phyloP scores from a whole-genome alignment of 2,329 filamentous ascomycete species.

The Beauveria varroae region DNA sequence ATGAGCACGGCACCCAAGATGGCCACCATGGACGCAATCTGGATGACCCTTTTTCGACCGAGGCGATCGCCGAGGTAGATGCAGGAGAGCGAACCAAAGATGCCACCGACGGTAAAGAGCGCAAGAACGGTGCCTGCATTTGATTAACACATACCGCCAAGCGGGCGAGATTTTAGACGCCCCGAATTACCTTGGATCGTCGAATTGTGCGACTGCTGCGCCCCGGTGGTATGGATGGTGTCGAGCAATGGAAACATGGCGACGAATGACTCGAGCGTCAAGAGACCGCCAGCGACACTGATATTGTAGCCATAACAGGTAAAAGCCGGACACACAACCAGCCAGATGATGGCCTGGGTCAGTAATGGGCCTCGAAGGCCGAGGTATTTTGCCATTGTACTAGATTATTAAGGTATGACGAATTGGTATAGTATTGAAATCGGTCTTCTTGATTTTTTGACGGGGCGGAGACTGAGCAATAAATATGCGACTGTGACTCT shows the following conservation, averaged over 20 bases:
- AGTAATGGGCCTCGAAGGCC: slow-evolving; percentile 30
- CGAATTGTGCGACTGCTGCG: slow-evolving; percentile 32
- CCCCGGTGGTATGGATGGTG: slow-evolving; percentile 41
- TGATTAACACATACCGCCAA: background rate
- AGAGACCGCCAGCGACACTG: slow-evolving; percentile 61
- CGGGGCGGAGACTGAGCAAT: background rate
- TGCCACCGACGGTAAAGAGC: slow-evolving; percentile 49
- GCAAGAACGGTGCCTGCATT: slow-evolving; percentile 36
- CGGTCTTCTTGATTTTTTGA: background rate
- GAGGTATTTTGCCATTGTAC: slow-evolving; percentile 19
- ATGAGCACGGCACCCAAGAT: slow-evolving; percentile 48
- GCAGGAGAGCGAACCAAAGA: slow-evolving; percentile 39
- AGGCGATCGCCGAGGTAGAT: slow-evolving; percentile 47
- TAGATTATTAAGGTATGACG: background rate
- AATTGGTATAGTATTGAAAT: background rate
- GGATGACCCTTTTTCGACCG: slow-evolving; percentile 48
- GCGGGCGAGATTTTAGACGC: slow-evolving; percentile 2
- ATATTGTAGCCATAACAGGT: slow-evolving; percentile 53
- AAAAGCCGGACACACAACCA: slow-evolving; percentile 36
- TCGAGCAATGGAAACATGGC: slow-evolving; percentile 40
- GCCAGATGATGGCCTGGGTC: slow-evolving; percentile 29
- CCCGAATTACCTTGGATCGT: slow-evolving; percentile 30
- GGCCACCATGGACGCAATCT: slow-evolving; percentile 44
- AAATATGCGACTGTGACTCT: background rate
- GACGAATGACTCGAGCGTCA: slow-evolving; percentile 55